Conservation (phyloP, 2,329 filamentous ascomycete species). For the Elsinoe australis region DNA sequence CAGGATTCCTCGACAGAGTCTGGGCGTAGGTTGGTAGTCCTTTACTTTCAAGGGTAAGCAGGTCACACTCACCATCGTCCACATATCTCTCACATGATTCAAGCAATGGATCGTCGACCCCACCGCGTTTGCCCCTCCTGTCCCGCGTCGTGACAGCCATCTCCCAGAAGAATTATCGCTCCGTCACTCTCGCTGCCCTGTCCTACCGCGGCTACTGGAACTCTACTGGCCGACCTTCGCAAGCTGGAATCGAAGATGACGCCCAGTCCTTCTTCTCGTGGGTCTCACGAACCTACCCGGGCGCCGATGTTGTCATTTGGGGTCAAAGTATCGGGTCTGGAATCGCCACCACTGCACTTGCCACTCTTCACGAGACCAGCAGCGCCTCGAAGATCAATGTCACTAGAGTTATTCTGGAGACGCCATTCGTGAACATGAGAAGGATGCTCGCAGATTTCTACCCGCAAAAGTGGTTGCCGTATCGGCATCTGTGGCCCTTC, state of each 20-base stretch:
- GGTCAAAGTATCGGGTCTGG: constrained; percentile 71
- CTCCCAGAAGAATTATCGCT: constrained; percentile 16
- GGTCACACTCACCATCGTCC: not conserved
- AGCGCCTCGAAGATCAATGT: constrained; percentile 25
- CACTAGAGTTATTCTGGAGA: constrained; percentile 59
- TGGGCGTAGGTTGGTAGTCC: constrained; percentile 32
- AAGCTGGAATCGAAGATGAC: constrained; percentile 62
- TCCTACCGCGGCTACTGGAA: constrained; percentile 71
- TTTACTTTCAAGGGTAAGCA: constrained; percentile 43
- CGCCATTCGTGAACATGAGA: constrained; percentile 63
- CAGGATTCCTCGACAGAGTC: not conserved
- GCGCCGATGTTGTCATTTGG: constrained; percentile 53
- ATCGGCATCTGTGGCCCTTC: constrained; percentile 66
- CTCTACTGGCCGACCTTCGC: constrained; percentile 62
- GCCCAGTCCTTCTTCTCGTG: constrained; percentile 57
- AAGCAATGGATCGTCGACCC: constrained; percentile 39
- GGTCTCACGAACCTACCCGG: constrained; percentile 42
- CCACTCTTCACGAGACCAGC: constrained; percentile 33
- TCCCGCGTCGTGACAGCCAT: constrained; percentile 37
- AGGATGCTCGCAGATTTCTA: constrained; percentile 66
- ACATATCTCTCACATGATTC: not conserved
- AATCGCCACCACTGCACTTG: constrained; percentile 57
- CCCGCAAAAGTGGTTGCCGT: constrained; percentile 72
- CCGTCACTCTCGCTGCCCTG: constrained; percentile 39
- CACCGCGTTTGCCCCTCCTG: constrained; percentile 41